phyloP scores from a whole-genome alignment of 176 grass and related monocot genomes.

The Hordeum marinum region DNA sequence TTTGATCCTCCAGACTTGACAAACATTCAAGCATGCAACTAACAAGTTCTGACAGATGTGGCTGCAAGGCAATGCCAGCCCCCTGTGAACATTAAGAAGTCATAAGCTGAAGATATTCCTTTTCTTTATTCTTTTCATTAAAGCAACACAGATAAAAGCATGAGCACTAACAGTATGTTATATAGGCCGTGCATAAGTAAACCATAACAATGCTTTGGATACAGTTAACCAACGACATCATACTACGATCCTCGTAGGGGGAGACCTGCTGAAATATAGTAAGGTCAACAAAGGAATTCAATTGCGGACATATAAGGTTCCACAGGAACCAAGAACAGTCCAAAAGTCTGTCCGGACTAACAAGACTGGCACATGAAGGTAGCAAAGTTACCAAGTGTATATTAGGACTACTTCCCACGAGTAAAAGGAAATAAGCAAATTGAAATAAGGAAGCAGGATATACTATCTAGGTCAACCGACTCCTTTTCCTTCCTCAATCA shows the following conservation, averaged over 20 bases:
- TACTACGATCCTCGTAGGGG: background rate
- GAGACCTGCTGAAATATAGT: background rate
- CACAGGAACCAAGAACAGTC: background rate
- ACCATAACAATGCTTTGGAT: background rate
- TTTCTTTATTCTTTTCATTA: constrained; percentile 10
- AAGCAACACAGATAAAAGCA: constrained; percentile 13
- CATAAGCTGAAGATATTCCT: constrained; percentile 13
- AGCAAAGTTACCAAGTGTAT: background rate
- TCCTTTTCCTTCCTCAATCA: background rate
- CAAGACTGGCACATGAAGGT: background rate
- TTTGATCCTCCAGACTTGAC: constrained; percentile 96
- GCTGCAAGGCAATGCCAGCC: constrained; percentile 65
- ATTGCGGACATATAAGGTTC: background rate
- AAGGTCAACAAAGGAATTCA: background rate
- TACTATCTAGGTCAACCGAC: background rate
- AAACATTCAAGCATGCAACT: constrained; percentile 96
- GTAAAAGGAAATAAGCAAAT: background rate
- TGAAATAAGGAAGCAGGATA: background rate
- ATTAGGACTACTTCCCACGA: background rate
- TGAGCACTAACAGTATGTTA: background rate
- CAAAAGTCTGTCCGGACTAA: background rate
- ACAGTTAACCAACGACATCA: background rate
- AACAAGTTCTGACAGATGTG: constrained; percentile 84
- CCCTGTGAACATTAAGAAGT: constrained; percentile 45
- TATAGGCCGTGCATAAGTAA: constrained; percentile 3